Evolutionary conservation across 2,329 filamentous ascomycete genomes (phyloP).

Genomic region (Paecilomyces sp.): DNA sequence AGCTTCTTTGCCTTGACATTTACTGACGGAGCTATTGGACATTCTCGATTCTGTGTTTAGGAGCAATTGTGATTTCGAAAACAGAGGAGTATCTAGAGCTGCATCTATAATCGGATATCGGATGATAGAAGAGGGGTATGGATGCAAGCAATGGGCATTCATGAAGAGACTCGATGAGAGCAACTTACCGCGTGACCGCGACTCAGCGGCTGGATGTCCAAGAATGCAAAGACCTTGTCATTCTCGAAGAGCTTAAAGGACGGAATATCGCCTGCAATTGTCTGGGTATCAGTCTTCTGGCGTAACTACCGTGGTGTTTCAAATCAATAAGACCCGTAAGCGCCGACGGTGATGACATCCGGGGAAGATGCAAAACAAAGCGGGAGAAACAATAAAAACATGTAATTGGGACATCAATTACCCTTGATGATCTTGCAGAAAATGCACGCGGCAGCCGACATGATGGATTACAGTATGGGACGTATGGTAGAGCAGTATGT

Average conservation of each 20-base stretch:
- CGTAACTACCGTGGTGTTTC: not conserved
- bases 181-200: conserved; percentile 75
- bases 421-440: conserved; percentile 99
- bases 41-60: not conserved
- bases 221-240: conserved; percentile 87
- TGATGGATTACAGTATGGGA: conserved; percentile 8
- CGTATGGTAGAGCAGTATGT: not conserved
- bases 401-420: conserved; percentile 18
- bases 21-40: too few relatives aligned
- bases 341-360: not conserved
- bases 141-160: not conserved
- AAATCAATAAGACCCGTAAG: not conserved
- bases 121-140: not conserved
- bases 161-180: not conserved
- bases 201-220: conserved; percentile 88
- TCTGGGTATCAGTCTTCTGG: not conserved
- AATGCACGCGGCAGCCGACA: conserved; percentile 61
- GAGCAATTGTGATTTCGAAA: not conserved
- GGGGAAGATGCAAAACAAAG: not conserved
- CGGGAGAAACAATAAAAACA: conserved; percentile 1
- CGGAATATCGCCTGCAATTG: conserved; percentile 73
- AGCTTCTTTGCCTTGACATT: conserved; percentile 2
- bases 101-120: not conserved
- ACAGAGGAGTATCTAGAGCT: too few relatives aligned
- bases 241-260: conserved; percentile 94